Evolutionary conservation across 306 rosid species (phyloP).

Genomic region (Phaseolus lunatus): DNA sequence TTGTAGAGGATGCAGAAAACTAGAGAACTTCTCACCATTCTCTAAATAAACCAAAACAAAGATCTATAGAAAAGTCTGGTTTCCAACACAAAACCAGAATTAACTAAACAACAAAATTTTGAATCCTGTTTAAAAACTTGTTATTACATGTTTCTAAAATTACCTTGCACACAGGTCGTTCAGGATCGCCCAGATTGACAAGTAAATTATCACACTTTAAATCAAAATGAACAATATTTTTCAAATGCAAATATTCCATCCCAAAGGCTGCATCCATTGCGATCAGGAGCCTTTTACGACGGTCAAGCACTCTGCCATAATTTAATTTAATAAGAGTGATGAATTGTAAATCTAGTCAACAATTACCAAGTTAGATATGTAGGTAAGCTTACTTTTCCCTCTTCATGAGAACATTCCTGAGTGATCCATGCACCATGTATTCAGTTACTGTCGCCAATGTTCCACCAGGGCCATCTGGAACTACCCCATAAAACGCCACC

Average conservation of each 20-base stretch:
- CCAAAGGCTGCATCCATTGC: slow-evolving; percentile 98
- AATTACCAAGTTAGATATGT: slow-evolving; percentile 16
- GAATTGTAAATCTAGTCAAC: slow-evolving; percentile 27
- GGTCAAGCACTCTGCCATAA: slow-evolving; percentile 83
- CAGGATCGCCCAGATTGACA: slow-evolving; percentile 90
- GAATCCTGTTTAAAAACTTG: too few relatives aligned
- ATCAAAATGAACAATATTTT: slow-evolving; percentile 94
- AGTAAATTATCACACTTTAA: slow-evolving; percentile 94
- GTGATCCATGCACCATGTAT: slow-evolving; percentile 93
- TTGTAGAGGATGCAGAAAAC: too few relatives aligned
- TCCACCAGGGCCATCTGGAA: slow-evolving; percentile 87
- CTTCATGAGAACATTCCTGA: slow-evolving; percentile 79
- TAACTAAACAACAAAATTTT: too few relatives aligned
- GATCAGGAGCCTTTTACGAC: slow-evolving; percentile 79
- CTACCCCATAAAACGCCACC: slow-evolving; percentile 93
- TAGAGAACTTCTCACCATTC: too few relatives aligned
- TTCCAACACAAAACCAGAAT: too few relatives aligned
- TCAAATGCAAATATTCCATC: slow-evolving; percentile 96
- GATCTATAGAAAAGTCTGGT: too few relatives aligned
- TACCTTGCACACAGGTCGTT: slow-evolving; percentile 97
- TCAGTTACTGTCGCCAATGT: slow-evolving; percentile 92
- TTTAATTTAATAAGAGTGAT: slow-evolving; percentile 40
- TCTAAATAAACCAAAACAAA: too few relatives aligned
- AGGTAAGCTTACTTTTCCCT: slow-evolving; percentile 68
- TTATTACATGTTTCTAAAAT: too few relatives aligned